Base-by-base conservation (phyloP, 2,329 filamentous ascomycete species). In the Zasmidium cellare region DNA sequence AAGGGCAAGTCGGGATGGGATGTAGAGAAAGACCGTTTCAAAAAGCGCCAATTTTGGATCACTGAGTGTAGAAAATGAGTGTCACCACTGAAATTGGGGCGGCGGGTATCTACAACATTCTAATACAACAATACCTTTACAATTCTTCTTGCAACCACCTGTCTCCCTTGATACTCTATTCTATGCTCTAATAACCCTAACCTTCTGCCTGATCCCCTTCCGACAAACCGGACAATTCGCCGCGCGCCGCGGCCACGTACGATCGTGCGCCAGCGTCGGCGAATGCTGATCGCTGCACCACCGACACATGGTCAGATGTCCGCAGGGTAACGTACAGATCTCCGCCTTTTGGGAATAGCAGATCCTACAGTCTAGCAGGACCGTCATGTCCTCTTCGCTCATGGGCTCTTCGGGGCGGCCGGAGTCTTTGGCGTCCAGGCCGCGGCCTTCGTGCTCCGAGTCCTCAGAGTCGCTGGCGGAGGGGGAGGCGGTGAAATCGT, bases 211-310 rank as follows among this genome's bases (percentile, higher is more conserved):
- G 12, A 80, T 74, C 45, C 65, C 65, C 68, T 77, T 78, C 59
- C 79, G 67, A 61, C 79, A 81, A 57, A 79, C 75, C 2, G 79
- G 78, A 67, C 79, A 81, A 45, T 73, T 75, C 3, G 71, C 72
- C 16, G 72, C 67, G 44, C 64, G 57, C 35, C 65, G 61, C 18
- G 78, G 77, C 28, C 76, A 67, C n/a, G 73, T 76, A 35, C 62
- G 60, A 64, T 79, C 76, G 24, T 71, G 65, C 56, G 74, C 69
- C 65, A 73, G 73, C 1, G 76, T 72, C 2, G 80, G 80, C 31
- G 80, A 74, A 46, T 79, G 75, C 51, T 80, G 75, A 51, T 81
- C 79, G 2, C 79, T 80, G 62, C 82, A 84, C 80, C 80, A 84
- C 41, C 75, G 71, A 65, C 82, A 84, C 74, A 84, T 79, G 31